A percentile compares a stretch with the other conserved stretches of the same genome.
These are phyloP conservation scores for Mrakia gelida DNA, from an alignment of 768 basidiomycete genomes.

Conservation along the genomic window DNA sequence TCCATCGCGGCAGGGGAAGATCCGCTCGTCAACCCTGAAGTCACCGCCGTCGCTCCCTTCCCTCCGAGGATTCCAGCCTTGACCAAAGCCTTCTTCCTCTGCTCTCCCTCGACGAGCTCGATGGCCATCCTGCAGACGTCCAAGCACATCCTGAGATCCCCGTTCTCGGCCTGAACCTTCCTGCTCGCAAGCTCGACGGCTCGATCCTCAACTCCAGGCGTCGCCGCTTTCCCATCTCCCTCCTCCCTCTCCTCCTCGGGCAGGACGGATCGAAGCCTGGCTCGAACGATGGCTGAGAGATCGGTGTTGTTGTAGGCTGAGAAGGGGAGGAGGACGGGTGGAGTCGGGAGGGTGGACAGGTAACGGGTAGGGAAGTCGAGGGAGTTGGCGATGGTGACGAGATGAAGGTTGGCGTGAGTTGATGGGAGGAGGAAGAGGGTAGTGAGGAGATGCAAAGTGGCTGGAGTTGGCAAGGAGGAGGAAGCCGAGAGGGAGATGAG, in stretches of 20 bases:
- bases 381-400: conserved; percentile 46
- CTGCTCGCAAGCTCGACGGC: conserved; percentile 43
- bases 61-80: conserved; percentile 12
- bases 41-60: conserved; percentile 1
- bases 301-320: conserved; percentile 42
- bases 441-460: conserved; percentile 38
- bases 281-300: conserved; percentile 42
- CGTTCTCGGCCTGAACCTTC: conserved; percentile 46
- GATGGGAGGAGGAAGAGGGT: conserved; percentile 43
- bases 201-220: conserved; percentile 40
- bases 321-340: conserved; percentile 42
- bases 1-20: conserved; percentile 32
- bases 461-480: conserved; percentile 35
- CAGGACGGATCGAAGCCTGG: conserved; percentile 38
- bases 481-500: conserved; percentile 41
- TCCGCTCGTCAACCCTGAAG: not conserved
- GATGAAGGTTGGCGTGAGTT: conserved; percentile 36
- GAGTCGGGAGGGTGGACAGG: conserved; percentile 37
- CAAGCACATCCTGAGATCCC: conserved; percentile 45
- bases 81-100: conserved; percentile 38
- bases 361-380: conserved; percentile 45
- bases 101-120: conserved; percentile 43
- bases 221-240: conserved; percentile 9
- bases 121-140: conserved; percentile 41
- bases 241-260: conserved; percentile 4